These are phyloP conservation scores for Choiromyces venosus DNA, from an alignment of 495 filamentous ascomycete genomes.

Conservation along the genomic window DNA sequence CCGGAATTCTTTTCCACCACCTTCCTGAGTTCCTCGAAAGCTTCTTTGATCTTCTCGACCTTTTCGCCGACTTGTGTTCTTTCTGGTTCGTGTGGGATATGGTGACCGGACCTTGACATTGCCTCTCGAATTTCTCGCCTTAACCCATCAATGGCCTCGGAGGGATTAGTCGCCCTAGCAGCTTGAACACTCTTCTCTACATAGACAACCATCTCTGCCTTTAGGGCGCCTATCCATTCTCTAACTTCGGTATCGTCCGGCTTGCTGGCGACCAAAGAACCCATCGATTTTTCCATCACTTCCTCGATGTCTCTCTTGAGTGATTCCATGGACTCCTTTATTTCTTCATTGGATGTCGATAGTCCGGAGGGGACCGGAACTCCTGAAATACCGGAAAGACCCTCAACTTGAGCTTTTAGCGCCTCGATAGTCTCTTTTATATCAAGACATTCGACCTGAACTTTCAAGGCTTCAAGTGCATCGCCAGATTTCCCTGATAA, in stretches of 20 bases:
- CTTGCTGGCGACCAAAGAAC: constrained; percentile 22
- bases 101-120: constrained; percentile 29
- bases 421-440: constrained; percentile 29
- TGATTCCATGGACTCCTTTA: constrained; percentile 34
- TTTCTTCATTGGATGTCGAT: constrained; percentile 21
- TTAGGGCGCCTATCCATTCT: constrained; percentile 23
- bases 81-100: constrained; percentile 29
- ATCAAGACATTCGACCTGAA: constrained; percentile 27
- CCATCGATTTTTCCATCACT: constrained; percentile 28
- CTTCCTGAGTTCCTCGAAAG: constrained; percentile 57
- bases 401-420: constrained; percentile 26
- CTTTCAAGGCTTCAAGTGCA: constrained; percentile 25
- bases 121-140: constrained; percentile 25
- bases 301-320: constrained; percentile 30
- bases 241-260: constrained; percentile 15
- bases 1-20: constrained; percentile 50
- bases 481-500: constrained; percentile 15
- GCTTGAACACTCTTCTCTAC: constrained; percentile 29
- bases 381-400: constrained; percentile 32
- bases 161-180: constrained; percentile 9
- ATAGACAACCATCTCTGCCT: constrained; percentile 24
- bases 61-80: constrained; percentile 32
- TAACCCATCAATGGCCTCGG: constrained; percentile 22
- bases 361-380: neutral
- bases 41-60: constrained; percentile 48